These are phyloP conservation scores for Chytriomyces hyalinus DNA, from an alignment of 192 early-diverging fungal genomes.

Conservation along the genomic window DNA sequence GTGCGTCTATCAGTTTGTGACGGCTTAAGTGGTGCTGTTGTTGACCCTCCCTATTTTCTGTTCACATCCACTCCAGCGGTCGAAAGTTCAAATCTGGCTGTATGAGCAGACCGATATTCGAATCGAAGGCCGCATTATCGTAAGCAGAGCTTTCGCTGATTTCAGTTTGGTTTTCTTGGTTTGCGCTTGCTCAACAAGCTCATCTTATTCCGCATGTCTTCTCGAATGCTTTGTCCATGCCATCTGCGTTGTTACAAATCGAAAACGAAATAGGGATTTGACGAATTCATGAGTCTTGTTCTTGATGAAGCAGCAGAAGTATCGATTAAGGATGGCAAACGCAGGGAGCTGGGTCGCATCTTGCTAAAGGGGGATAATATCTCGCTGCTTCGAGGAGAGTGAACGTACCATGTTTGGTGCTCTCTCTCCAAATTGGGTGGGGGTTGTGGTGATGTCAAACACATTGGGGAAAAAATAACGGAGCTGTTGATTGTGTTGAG, in stretches of 20 bases:
- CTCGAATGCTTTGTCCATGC: no score
- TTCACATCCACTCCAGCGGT: constrained; percentile 61
- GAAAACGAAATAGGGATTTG: constrained; percentile 80
- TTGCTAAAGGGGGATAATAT: constrained; percentile 98
- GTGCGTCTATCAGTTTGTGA: constrained; percentile 40
- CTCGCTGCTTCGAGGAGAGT: constrained; percentile 63
- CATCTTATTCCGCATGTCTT: no score
- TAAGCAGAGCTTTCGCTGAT: constrained; percentile 46
- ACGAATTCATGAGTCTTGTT: constrained; percentile 98
- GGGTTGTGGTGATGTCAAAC: no score
- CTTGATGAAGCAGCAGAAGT: constrained; percentile 89
- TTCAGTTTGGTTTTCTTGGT: not conserved
- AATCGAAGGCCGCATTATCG: constrained; percentile 94
- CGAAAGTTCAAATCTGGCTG: constrained; percentile 91
- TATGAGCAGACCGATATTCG: constrained; percentile 83
- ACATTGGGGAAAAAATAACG: no score
- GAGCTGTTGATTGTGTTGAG: no score
- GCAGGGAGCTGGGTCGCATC: constrained; percentile 81
- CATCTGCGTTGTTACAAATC: not conserved
- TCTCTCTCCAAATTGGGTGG: no score
- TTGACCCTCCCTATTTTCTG: no score
- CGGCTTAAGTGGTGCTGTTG: no score
- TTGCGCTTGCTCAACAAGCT: not conserved
- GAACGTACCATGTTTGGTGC: not conserved
- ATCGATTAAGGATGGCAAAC: constrained; percentile 77